Conservation (phyloP, 768 basidiomycete species). For the Leccinum pellstonianum region DNA sequence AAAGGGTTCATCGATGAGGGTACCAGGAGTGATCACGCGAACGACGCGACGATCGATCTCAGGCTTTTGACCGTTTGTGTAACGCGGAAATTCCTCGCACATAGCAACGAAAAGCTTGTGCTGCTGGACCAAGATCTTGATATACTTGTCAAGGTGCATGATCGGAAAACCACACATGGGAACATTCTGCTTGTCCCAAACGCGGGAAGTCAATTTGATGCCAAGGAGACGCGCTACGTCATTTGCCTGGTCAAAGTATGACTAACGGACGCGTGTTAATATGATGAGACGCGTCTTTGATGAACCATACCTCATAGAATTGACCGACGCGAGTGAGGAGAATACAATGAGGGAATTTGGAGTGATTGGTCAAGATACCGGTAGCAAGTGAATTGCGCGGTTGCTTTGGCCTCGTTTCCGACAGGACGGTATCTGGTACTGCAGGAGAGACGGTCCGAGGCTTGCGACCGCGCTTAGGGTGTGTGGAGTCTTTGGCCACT, state of each 20-base stretch:
- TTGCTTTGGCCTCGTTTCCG: slow-evolving; percentile 15
- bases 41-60: slow-evolving; percentile 78
- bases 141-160: slow-evolving; percentile 77
- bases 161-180: slow-evolving; percentile 93
- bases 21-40: slow-evolving; percentile 90
- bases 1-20: slow-evolving; percentile 90
- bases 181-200: slow-evolving; percentile 67
- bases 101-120: slow-evolving; percentile 85
- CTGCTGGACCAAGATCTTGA: slow-evolving; percentile 82
- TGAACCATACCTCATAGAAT: slow-evolving; percentile 80
- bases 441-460: slow-evolving; percentile 1
- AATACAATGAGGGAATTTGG: slow-evolving; percentile 82
- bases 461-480: slow-evolving; percentile 20
- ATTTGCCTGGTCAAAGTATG: slow-evolving; percentile 89
- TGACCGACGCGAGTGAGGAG: slow-evolving; percentile 90
- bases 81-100: slow-evolving; percentile 84
- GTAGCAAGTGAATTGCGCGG: slow-evolving; percentile 57
- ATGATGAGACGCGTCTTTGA: background rate
- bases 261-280: slow-evolving; percentile 45
- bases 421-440: background rate
- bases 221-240: slow-evolving; percentile 74
- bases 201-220: slow-evolving; percentile 79
- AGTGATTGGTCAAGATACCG: slow-evolving; percentile 69
- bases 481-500: slow-evolving; percentile 2
- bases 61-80: slow-evolving; percentile 48